Conservation (phyloP, 2,329 filamentous ascomycete species). For the Rugonectria rugulosa region DNA sequence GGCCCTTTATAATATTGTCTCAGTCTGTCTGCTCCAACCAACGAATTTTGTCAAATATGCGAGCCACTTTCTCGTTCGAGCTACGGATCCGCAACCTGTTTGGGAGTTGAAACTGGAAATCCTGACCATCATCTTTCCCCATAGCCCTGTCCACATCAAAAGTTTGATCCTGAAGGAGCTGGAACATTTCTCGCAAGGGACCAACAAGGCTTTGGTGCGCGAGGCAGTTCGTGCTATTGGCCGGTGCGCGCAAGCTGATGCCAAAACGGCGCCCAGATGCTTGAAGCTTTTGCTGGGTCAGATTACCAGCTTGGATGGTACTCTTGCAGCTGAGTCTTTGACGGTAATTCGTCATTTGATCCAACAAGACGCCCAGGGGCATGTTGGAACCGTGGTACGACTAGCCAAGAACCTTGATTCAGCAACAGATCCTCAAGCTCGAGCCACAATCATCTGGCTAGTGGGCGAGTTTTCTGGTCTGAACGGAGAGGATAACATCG, state of each 20-base stretch:
- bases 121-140: constrained; percentile 88
- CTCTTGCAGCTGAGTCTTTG: constrained; percentile 87
- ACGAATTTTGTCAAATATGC: constrained; percentile 86
- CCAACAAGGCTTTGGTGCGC: constrained; percentile 78
- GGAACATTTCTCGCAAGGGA: constrained; percentile 85
- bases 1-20: constrained; percentile 92
- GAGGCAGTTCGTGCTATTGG: constrained; percentile 94
- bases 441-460: constrained; percentile 96
- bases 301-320: constrained; percentile 86
- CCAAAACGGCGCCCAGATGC: constrained; percentile 76
- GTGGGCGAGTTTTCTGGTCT: constrained; percentile 91
- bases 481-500: constrained; percentile 85
- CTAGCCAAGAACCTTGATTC: constrained; percentile 91
- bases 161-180: constrained; percentile 90
- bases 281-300: constrained; percentile 84
- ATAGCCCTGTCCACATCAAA: constrained; percentile 78
- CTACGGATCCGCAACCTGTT: constrained; percentile 79
- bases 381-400: constrained; percentile 85
- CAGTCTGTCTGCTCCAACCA: constrained; percentile 81
- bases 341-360: constrained; percentile 97
- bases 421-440: constrained; percentile 84
- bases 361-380: constrained; percentile 83
- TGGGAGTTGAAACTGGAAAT: constrained; percentile 94
- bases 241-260: constrained; percentile 84
- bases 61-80: constrained; percentile 86